These are phyloP conservation scores for Colletotrichum acutatum DNA, from an alignment of 2,329 filamentous ascomycete genomes.

Conservation along the genomic window DNA sequence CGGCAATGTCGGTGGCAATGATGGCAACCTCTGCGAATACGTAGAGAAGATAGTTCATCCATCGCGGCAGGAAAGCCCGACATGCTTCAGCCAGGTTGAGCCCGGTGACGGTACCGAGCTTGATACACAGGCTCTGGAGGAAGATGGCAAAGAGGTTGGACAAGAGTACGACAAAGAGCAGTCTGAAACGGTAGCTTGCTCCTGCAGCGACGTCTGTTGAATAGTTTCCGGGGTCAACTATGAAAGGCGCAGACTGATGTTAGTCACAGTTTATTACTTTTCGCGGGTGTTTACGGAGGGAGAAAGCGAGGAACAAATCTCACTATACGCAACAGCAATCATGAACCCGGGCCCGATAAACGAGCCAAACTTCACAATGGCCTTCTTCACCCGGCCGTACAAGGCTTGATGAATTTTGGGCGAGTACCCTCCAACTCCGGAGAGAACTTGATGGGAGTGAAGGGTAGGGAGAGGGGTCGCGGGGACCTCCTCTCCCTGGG, in stretches of 20 bases:
- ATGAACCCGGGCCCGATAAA: slow-evolving; percentile 78
- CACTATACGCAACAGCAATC: slow-evolving; percentile 68
- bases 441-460: slow-evolving; percentile 1
- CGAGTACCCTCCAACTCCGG: background rate
- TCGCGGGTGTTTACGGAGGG: background rate
- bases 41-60: slow-evolving; percentile 73
- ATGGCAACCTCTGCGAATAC: slow-evolving; percentile 74
- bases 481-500: slow-evolving; percentile 27
- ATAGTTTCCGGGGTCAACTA: slow-evolving; percentile 74
- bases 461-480: slow-evolving; percentile 29
- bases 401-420: background rate
- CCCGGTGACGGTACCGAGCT: slow-evolving; percentile 76
- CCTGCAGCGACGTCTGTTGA: slow-evolving; percentile 77
- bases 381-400: slow-evolving; percentile 35
- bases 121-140: slow-evolving; percentile 74
- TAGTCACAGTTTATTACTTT: background rate
- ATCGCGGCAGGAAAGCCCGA: slow-evolving; percentile 71
- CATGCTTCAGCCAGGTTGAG: slow-evolving; percentile 75
- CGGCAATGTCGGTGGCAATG: slow-evolving; percentile 77
- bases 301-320: background rate
- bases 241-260: background rate
- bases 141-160: slow-evolving; percentile 79
- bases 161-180: slow-evolving; percentile 76
- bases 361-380: slow-evolving; percentile 59
- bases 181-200: slow-evolving; percentile 70